Base-by-base conservation (phyloP, 805 yeast genomes). In the Saccharomycopsis fermentans region DNA sequence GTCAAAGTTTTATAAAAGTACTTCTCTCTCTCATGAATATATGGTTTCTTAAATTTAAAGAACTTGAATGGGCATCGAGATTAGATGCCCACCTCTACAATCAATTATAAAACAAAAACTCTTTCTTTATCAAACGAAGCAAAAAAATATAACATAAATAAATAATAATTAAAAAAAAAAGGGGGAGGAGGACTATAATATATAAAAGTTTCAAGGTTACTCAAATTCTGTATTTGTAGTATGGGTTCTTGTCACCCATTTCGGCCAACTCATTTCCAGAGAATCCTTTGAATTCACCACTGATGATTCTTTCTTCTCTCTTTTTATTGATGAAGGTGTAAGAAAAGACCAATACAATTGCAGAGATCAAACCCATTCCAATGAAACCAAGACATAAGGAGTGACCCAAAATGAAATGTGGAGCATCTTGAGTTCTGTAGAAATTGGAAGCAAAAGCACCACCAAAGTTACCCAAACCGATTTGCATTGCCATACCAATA, bases 171-270 rank as follows among this genome's bases (percentile, higher is more conserved):
- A n/a, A n/a, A n/a, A n/a, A n/a, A n/a, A n/a, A n/a, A n/a, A n/a
- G n/a, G n/a, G n/a, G n/a, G 26, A 36, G 24, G 32, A 27, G 19
- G 34, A 32, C 39, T 51, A 51, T 39, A 27, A 39, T 29, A 54
- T 27, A 54, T 19, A n/a, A n/a, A n/a, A n/a, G n/a, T n/a, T n/a
- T n/a, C n/a, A n/a, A n/a, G n/a, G n/a, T n/a, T n/a, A n/a, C n/a
- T 55, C 34, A 60, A n/a, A 59, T 36, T 24, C 63, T 54, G 61
- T 76, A 76, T 19, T 65, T 64, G 59, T 70, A 76, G 52, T 70
- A 69, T 0, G 80, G 79, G 54, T 71, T 71, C 61, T 70, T 71
- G 64, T 76, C 79, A 21, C 79, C 79, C 75, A 74, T 65, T 53
- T 66, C 68, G 12, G 68, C 60, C 52, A 75, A 64, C 54, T 74